Evolutionary conservation across 176 grass and related monocot species (phyloP), one percentile per base, ranked within the genome.

Genomic region (Hordeum vulgare): DNA sequence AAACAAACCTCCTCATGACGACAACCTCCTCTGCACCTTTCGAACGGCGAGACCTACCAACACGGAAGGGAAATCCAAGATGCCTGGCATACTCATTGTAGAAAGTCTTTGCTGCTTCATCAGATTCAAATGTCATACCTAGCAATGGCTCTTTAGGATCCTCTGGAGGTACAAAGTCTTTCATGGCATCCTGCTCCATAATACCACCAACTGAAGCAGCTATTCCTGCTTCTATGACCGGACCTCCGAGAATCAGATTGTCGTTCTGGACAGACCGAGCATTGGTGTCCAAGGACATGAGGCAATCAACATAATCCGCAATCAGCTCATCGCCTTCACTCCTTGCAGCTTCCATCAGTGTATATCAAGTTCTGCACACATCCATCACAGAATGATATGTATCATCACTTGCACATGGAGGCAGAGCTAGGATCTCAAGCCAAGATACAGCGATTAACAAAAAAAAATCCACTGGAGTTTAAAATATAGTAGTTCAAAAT

Each of bases 1-100:
- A 98, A n/a, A 98, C 96, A 66, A 95, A 95, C 29, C 93, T 84
- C 87, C 95, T 98, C 96, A 98, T 98, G 74, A 95, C 88, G 17
- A 98, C n/a, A 66, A 95, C 85, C 83, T 93, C 93, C 53, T 93
- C 93, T 7, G 85, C 61, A 7, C 91, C 96, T 77, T 95, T 98
- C 4, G 96, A 93, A 42, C 93, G 93, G 12, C 96, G 88, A 28
- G 93, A 98, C 73, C 96, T 80, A 24, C 93, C 93, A 0, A 95
- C 96, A 6, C 93, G 82, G 80, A 98, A 98, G 12, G 93, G 91
- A 68, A 98, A 98, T 1, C 91, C 89, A 23, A 98, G 88, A 4
- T 64, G 41, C 54, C 77, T 93, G 8, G 93, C 93, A 27, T 95
- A 98, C 26, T 93, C 91, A 56, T 95, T 91, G 74, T 98, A 98